phyloP scores from a whole-genome alignment of 2,329 filamentous ascomycete genomes.

The Dryadomyces quercivorus region DNA sequence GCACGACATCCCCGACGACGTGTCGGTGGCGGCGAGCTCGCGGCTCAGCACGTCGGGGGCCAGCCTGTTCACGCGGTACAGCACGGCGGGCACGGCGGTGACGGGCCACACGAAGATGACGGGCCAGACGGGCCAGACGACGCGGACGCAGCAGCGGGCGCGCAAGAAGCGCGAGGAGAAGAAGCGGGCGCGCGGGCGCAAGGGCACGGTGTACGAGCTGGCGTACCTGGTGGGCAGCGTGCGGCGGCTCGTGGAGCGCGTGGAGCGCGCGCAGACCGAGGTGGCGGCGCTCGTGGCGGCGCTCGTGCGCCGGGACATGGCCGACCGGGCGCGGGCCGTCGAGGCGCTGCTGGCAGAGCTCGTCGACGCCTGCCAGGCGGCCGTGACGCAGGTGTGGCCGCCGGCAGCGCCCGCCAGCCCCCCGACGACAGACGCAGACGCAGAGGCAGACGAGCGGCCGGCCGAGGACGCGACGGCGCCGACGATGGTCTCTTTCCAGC shows the following conservation, averaged over 20 bases:
- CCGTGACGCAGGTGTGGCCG: conserved; percentile 56
- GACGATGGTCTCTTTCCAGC: conserved; percentile 34
- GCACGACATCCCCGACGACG: conserved; percentile 63
- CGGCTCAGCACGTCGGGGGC: conserved; percentile 61
- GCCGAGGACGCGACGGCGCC: conserved; percentile 28
- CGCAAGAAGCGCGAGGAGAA: conserved; percentile 76
- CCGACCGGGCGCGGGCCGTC: conserved; percentile 70
- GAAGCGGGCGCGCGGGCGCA: conserved; percentile 87
- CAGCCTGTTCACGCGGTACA: conserved; percentile 89
- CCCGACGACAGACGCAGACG: not conserved
- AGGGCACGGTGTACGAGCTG: conserved; percentile 95
- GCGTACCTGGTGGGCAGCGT: conserved; percentile 91
- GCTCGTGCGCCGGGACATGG: conserved; percentile 69
- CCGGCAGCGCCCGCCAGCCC: conserved; percentile 10
- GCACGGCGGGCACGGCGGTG: conserved; percentile 54
- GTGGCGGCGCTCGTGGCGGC: conserved; percentile 63
- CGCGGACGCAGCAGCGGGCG: conserved; percentile 53
- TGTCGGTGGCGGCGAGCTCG: conserved; percentile 75
- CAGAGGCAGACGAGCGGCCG: not conserved
- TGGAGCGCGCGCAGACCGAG: conserved; percentile 62
- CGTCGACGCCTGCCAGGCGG: conserved; percentile 52
- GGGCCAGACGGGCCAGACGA: conserved; percentile 9
- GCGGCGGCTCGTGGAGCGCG: conserved; percentile 67
- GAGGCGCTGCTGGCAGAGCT: conserved; percentile 66
- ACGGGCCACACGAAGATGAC: conserved; percentile 9